Percentiles rank a stretch among this genome's conserved stretches.
Evolutionary conservation across 495 filamentous ascomycete species (phyloP).

Genomic region (Lophiostoma macrostomum): DNA sequence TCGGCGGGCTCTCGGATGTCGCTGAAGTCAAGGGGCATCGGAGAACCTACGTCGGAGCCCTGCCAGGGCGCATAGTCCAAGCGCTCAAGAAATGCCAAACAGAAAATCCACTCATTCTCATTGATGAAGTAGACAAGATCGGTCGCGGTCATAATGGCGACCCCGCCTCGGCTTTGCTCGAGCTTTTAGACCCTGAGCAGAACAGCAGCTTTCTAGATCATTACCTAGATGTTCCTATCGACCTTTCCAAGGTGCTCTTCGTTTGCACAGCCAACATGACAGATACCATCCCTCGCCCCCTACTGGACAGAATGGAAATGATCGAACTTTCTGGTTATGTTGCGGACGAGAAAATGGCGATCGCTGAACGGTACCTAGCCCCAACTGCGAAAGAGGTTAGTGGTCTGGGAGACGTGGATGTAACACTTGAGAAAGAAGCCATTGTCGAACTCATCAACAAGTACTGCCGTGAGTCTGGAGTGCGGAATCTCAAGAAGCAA

Average conservation of each 20-base stretch:
- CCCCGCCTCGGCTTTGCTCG: conserved; percentile 88
- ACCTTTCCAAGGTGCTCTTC: conserved; percentile 96
- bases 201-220: conserved; percentile 97
- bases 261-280: conserved; percentile 99
- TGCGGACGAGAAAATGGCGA: conserved; percentile 98
- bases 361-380: conserved; percentile 87
- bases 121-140: conserved; percentile 98
- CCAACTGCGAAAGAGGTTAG: conserved; percentile 88
- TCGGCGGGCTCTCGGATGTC: conserved; percentile 94
- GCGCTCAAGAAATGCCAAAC: conserved; percentile 99
- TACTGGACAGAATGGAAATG: conserved; percentile 97
- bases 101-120: conserved; percentile 93
- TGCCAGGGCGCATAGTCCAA: conserved; percentile 96
- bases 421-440: conserved; percentile 74
- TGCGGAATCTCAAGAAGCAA: conserved; percentile 98
- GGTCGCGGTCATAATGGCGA: conserved; percentile 94
- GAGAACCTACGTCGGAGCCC: conserved; percentile 92
- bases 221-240: conserved; percentile 98
- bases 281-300: conserved; percentile 92
- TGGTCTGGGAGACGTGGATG: conserved; percentile 86
- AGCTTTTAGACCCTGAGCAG: conserved; percentile 95
- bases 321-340: conserved; percentile 97
- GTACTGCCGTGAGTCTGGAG: conserved; percentile 95
- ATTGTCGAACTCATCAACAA: conserved; percentile 97
- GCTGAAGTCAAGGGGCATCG: conserved; percentile 99